Evolutionary conservation across 2,329 filamentous ascomycete species (phyloP), one percentile per base, ranked within the genome.

Genomic region (Pseudogymnoascus sp.): DNA sequence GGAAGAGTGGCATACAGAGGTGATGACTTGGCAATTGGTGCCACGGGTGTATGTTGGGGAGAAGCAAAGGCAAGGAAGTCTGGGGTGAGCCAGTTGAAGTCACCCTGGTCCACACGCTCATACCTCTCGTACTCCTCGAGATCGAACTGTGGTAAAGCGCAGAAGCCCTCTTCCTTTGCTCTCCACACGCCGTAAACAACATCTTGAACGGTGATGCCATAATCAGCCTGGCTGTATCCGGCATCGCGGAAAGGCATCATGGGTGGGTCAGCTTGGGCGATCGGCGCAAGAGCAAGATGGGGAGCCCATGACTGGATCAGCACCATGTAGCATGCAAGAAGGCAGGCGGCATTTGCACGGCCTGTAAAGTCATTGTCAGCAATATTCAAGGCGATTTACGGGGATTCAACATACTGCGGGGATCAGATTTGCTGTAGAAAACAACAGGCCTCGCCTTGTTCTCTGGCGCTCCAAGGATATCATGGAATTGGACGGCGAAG

Each of bases 61-160:
- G 93, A 97, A 47, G 94, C 94, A 73, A 99, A 97, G 20, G 94
- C 94, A 59, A 99, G 83, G 77, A 99, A 99, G 71, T 92, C 81
- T 7, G 93, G 92, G 5, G 92, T 96, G 62, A 99, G 84, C 94
- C 94, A 99, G 83, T 99, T 99, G 87, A 99, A 99, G 77, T 99
- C 94, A 65, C 94, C 94, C 80, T 97, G 91, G 73, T 99, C 94
- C 18, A 99, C 94, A 62, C 94, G 84, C 77, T 99, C 94, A 69
- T 85, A 99, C 72, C 84, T 88, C 77, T 99, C 94, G 73, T 99
- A 99, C 83, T 97, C 91, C 76, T 97, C 92, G 18, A 99, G 82
- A 70, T 93, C 92, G 72, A 99, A 99, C 72, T 94, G 91, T 72
- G 95, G 91, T 63, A 99, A 79, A 60, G 90, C 89, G 71, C 92